These are phyloP conservation scores for Thecamonas trahens DNA, from an alignment of 78 protist species.

Conservation along the genomic window DNA sequence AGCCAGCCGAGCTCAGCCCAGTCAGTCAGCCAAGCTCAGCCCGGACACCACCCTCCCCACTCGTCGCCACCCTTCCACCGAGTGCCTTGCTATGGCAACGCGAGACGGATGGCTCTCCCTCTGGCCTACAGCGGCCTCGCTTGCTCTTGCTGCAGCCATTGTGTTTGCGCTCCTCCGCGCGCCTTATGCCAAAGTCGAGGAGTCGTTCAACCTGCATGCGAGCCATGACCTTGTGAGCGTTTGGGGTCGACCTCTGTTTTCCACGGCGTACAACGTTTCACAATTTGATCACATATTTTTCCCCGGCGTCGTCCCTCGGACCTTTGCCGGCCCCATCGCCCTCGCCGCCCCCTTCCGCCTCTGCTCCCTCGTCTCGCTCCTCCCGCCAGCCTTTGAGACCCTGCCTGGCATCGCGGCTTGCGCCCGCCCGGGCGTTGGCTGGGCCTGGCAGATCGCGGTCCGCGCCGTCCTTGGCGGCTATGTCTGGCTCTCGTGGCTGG, in stretches of 20 bases:
- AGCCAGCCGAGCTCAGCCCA: too few species aligned
- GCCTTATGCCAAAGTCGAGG: slow-evolving; percentile 85
- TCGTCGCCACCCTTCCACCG: too few species aligned
- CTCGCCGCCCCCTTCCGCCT: slow-evolving; percentile 12
- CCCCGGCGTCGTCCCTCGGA: slow-evolving; percentile 90
- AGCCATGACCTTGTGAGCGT: slow-evolving; percentile 83
- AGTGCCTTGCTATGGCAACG: too few species aligned
- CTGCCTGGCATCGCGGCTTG: too few species aligned
- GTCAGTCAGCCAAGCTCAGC: too few species aligned
- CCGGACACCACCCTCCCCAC: too few species aligned
- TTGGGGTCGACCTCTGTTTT: too few species aligned
- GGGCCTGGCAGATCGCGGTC: too few species aligned
- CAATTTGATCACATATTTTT: slow-evolving; percentile 76
- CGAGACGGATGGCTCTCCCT: too few species aligned
- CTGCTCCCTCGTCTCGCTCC: neutral
- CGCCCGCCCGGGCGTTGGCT: too few species aligned
- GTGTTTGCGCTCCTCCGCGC: neutral
- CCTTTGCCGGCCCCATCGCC: slow-evolving; percentile 70
- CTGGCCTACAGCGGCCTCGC: too few species aligned
- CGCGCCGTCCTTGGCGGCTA: neutral
- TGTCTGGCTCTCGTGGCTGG: neutral
- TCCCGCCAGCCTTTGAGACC: neutral
- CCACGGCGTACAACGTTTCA: slow-evolving; percentile 2
- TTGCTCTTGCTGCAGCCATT: too few species aligned
- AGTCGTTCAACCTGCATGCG: slow-evolving; percentile 86